Evolutionary conservation across 192 early-diverging fungal genomes (phyloP).

Genomic region (Podila epicladia): DNA sequence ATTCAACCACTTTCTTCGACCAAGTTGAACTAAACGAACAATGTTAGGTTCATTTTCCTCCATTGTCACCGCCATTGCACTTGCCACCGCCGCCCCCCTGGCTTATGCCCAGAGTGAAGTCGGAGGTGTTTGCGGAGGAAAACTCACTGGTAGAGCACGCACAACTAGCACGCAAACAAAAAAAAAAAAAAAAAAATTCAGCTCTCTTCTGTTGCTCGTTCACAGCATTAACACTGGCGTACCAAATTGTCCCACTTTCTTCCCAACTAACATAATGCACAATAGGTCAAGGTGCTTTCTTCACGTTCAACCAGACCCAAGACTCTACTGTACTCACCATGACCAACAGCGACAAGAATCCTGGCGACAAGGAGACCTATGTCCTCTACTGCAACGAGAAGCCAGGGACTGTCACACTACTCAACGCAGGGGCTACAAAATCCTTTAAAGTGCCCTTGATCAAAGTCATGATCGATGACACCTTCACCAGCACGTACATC

Average conservation of each 20-base stretch:
- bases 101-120: constrained; percentile 9
- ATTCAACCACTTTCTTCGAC: background rate
- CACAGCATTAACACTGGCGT: background rate
- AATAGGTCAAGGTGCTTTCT: constrained; percentile 32
- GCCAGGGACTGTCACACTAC: constrained; percentile 17
- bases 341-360: constrained; percentile 14
- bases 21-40: background rate
- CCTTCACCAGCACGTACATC: constrained; percentile 47
- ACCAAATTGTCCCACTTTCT: background rate
- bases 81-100: constrained; percentile 12
- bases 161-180: background rate
- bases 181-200: too few relatives aligned
- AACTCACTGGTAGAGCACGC: background rate
- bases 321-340: constrained; percentile 49
- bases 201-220: constrained; percentile 13
- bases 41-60: constrained; percentile 7
- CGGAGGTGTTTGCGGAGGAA: background rate
- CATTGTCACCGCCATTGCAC: background rate
- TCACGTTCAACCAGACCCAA: constrained; percentile 34
- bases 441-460: constrained; percentile 51
- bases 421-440: constrained; percentile 2
- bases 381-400: constrained; percentile 48
- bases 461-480: constrained; percentile 39
- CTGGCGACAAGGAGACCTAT: constrained; percentile 37
- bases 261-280: background rate